These are phyloP conservation scores for Quercus variabilis DNA, from an alignment of 306 rosid species.

Conservation along the genomic window DNA sequence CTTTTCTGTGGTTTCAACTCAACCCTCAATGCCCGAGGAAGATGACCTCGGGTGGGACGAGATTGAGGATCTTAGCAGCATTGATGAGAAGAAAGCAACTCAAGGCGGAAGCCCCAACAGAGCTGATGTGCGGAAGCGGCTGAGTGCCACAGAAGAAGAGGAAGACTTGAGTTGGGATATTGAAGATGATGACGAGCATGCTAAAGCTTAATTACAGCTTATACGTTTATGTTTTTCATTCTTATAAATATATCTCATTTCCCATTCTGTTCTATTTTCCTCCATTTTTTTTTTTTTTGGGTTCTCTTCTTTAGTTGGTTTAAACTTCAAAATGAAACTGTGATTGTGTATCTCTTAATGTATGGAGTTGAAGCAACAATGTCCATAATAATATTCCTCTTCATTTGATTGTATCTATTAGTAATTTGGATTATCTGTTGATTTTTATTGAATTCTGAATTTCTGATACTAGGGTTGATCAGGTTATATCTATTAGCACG, in stretches of 20 bases:
- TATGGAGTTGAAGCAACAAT: slow-evolving; percentile 23
- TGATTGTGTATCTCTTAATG: slow-evolving; percentile 17
- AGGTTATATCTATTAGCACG: background rate
- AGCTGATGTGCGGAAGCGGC: slow-evolving; percentile 57
- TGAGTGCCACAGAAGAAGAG: slow-evolving; percentile 69
- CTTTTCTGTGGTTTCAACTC: slow-evolving; percentile 30
- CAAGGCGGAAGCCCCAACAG: slow-evolving; percentile 31
- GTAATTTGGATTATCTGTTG: background rate
- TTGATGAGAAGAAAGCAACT: slow-evolving; percentile 56
- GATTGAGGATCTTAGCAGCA: slow-evolving; percentile 77
- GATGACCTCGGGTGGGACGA: slow-evolving; percentile 95
- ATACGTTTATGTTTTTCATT: background rate
- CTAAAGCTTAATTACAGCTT: slow-evolving; percentile 38
- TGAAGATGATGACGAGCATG: slow-evolving; percentile 64
- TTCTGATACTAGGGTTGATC: background rate
- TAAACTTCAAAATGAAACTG: slow-evolving; percentile 13
- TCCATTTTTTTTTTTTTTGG: background rate
- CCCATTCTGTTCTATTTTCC: slow-evolving; percentile 14
- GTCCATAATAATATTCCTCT: background rate
- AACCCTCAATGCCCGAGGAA: slow-evolving; percentile 39
- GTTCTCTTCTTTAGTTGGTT: slow-evolving; percentile 6
- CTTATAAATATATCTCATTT: background rate
- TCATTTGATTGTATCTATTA: background rate
- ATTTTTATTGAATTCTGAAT: background rate
- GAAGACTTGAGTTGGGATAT: slow-evolving; percentile 92